These are phyloP conservation scores for Leccinum boreale DNA, from an alignment of 768 basidiomycete genomes.

Conservation along the genomic window DNA sequence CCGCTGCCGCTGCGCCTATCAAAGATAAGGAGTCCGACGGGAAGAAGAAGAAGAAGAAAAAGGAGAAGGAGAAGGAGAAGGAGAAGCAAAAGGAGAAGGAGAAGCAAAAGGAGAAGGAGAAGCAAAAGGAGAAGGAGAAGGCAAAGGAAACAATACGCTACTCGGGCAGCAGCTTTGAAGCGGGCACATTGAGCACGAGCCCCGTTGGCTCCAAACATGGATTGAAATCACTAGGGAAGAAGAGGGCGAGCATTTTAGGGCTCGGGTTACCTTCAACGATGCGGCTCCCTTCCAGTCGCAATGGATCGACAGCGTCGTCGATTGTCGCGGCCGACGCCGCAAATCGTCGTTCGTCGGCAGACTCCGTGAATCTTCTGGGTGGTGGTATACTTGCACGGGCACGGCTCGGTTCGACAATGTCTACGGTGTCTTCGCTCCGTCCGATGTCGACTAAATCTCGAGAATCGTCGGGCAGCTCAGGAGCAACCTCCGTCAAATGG, in stretches of 20 bases:
- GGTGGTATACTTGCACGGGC: constrained; percentile 31
- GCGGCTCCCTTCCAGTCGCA: constrained; percentile 38
- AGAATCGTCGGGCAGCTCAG: constrained; percentile 41
- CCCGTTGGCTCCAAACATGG: constrained; percentile 24
- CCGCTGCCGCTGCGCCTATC: constrained; percentile 22
- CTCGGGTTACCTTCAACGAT: constrained; percentile 58
- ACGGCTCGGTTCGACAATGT: constrained; percentile 39
- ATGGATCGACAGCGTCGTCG: constrained; percentile 37
- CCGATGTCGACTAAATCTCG: constrained; percentile 44
- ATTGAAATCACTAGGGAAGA: constrained; percentile 43
- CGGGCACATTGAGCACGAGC: constrained; percentile 49
- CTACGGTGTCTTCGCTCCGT: constrained; percentile 43
- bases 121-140: constrained; percentile 33
- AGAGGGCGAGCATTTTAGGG: constrained; percentile 61
- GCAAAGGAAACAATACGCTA: constrained; percentile 37
- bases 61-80: constrained; percentile 37
- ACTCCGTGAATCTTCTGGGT: constrained; percentile 31
- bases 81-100: constrained; percentile 32
- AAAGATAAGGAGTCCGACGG: constrained; percentile 30
- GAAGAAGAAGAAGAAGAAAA: constrained; percentile 36
- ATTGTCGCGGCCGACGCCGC: constrained; percentile 14
- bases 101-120: constrained; percentile 33
- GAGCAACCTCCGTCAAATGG: constrained; percentile 45
- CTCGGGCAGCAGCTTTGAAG: constrained; percentile 67
- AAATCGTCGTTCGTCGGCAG: constrained; percentile 26